A percentile compares a stretch with the other conserved stretches of the same genome.
These are phyloP conservation scores for Naganishia vishniacii DNA, from an alignment of 768 basidiomycete genomes.

Conservation along the genomic window DNA sequence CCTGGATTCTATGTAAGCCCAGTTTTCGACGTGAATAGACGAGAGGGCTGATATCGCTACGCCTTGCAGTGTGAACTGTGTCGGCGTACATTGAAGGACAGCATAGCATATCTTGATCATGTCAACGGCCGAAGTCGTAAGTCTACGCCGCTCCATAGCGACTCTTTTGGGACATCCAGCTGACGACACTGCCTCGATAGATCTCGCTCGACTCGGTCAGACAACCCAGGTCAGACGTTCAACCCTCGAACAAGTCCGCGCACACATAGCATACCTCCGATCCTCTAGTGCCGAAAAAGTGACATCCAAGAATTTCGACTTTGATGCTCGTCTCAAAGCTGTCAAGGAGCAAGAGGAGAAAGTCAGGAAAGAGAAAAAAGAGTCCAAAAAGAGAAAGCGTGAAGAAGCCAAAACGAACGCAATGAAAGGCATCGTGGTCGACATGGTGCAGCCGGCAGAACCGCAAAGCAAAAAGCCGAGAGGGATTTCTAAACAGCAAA, in stretches of 20 bases:
- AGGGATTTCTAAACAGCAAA: not conserved
- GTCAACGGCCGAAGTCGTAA: constrained; percentile 87
- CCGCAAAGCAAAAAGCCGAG: constrained; percentile 22
- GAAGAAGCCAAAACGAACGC: constrained; percentile 53
- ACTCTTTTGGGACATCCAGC: not conserved
- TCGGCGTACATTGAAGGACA: constrained; percentile 86
- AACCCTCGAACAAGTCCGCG: constrained; percentile 84
- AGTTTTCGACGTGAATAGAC: too few relatives aligned
- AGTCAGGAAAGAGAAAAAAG: constrained; percentile 53
- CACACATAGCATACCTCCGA: constrained; percentile 77
- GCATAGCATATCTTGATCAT: constrained; percentile 87
- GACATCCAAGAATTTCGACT: constrained; percentile 85
- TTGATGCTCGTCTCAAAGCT: constrained; percentile 78
- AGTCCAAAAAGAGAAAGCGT: constrained; percentile 61
- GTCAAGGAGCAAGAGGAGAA: constrained; percentile 68
- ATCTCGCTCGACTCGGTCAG: constrained; percentile 89
- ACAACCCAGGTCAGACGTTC: constrained; percentile 86
- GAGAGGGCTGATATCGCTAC: too few relatives aligned
- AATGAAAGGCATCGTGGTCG: constrained; percentile 16
- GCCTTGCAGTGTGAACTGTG: constrained; percentile 68
- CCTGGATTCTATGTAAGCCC: constrained; percentile 69
- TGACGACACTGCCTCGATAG: constrained; percentile 51
- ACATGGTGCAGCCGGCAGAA: constrained; percentile 12
- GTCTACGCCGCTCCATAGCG: constrained; percentile 44
- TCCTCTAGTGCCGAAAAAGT: constrained; percentile 80